These are phyloP conservation scores for Tritrichomonas musculus DNA, from an alignment of 208 protist species.

Conservation along the genomic window DNA sequence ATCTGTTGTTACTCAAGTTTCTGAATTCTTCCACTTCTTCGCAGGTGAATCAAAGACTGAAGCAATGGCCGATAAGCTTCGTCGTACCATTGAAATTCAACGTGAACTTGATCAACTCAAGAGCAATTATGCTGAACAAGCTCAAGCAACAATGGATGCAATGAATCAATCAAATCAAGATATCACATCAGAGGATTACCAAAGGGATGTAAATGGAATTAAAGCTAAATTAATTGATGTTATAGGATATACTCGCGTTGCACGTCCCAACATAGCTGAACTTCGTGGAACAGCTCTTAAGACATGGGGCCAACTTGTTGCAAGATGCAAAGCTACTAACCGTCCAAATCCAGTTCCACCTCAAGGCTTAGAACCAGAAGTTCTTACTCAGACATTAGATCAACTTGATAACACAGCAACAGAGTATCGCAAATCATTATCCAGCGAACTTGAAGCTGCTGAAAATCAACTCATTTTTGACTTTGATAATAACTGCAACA, in stretches of 20 bases:
- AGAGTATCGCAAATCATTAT: background rate
- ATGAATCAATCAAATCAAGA: background rate
- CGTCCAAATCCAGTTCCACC: background rate
- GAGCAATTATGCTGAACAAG: background rate
- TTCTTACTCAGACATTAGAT: background rate
- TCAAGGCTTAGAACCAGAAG: background rate
- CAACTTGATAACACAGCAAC: background rate
- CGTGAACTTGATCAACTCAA: background rate
- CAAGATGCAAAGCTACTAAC: background rate
- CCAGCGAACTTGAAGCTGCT: background rate
- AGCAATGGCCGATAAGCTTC: background rate
- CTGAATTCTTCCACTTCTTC: constrained; percentile 37
- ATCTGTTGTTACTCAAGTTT: constrained; percentile 29
- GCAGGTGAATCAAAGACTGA: background rate
- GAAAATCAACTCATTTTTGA: background rate
- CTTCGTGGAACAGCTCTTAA: background rate
- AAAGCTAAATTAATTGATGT: background rate
- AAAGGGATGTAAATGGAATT: background rate
- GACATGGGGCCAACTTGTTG: background rate
- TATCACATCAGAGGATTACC: background rate
- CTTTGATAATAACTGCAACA: background rate
- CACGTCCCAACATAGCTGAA: background rate
- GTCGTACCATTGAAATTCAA: background rate
- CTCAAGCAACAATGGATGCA: background rate
- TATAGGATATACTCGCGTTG: background rate